Base-by-base conservation (phyloP, 768 basidiomycete genomes). In the Naganishia vaughanmartiniae region DNA sequence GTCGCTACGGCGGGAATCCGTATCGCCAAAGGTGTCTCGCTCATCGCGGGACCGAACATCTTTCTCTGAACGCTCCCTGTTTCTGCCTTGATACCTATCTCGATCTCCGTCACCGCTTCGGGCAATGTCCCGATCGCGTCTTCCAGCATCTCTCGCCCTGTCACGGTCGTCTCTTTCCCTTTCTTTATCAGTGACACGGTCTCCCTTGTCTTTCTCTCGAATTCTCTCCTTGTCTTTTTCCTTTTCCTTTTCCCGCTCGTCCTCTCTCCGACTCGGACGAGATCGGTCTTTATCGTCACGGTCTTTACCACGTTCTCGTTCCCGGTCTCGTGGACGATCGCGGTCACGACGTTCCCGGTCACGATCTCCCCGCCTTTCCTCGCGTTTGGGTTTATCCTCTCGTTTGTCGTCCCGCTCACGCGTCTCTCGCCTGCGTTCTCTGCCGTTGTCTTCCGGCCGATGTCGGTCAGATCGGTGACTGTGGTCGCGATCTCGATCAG, bases 341-440 rank as follows among this genome's bases (percentile, higher is more conserved):
- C 71, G 66, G 17, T 72, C 70, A n/a, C 65, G 66, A n/a, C 54
- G 65, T 33, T 66, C 70, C 46, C 46, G 45, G 30, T 69, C 68
- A 10, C 68, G 56, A 9, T 57, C 34, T 4, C 48, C 26, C 21
- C 56, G 30, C 1, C 58, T 56, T 5, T 60, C 51, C 60, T 63
- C 39, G 26, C 33, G 30, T 7, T 58, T 31, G 11, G 30, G 57
- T n/a, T 58, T 58, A 19, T 58, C 57, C n/a, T 58, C 56, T 12
- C 56, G 28, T 57, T 34, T 31, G 33, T 60, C 58, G 36, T 60
- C 60, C 46, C 60, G 36, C 15, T 63, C 60, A 10, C 60, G 60
- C 6, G 30, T 28, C 4, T 45, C 60, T 9, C 60, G 60, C 42
- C 60, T 63, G 21, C 60, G 60, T 6, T 63, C 60, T 30, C 26